Conservation (phyloP, 192 early-diverging fungal genomes). For the Globomyces pollinis-pini region DNA sequence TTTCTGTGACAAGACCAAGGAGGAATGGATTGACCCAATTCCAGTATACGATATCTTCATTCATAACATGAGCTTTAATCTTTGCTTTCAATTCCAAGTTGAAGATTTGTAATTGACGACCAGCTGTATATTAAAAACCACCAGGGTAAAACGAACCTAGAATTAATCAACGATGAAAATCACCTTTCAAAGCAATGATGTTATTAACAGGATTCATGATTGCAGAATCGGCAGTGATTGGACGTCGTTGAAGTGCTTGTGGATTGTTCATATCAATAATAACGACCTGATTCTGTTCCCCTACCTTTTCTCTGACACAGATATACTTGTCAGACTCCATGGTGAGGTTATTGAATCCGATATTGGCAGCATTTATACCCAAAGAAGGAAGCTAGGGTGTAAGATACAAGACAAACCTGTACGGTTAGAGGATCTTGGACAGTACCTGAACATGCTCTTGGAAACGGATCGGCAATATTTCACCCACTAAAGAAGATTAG, state of each 20-base stretch:
- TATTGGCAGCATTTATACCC: slow-evolving; percentile 84
- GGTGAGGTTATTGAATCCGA: slow-evolving; percentile 95
- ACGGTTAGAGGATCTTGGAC: background rate
- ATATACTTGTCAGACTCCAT: slow-evolving; percentile 98
- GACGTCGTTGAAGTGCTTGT: slow-evolving; percentile 71
- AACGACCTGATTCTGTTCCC: slow-evolving; percentile 81
- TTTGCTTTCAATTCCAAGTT: slow-evolving; percentile 94
- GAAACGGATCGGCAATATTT: slow-evolving; percentile 83
- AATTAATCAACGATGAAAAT: too few species aligned
- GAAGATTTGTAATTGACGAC: slow-evolving; percentile 90
- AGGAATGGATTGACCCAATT: slow-evolving; percentile 86
- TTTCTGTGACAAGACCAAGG: slow-evolving; percentile 82
- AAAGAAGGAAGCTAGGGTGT: slow-evolving; percentile 70
- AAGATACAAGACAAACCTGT: too few species aligned
- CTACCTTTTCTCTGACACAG: slow-evolving; percentile 88
- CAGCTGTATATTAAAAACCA: slow-evolving; percentile 49
- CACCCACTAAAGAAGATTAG: slow-evolving; percentile 60
- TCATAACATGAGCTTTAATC: slow-evolving; percentile 86
- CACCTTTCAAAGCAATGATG: slow-evolving; percentile 94
- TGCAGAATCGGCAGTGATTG: slow-evolving; percentile 94
- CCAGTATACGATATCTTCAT: slow-evolving; percentile 91
- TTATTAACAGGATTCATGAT: slow-evolving; percentile 95
- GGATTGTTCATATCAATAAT: slow-evolving; percentile 90
- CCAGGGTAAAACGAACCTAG: slow-evolving; percentile 1
- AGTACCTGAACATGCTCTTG: slow-evolving; percentile 93